Evolutionary conservation across 495 filamentous ascomycete species (phyloP).

Genomic region (Penicillium subrubescens): DNA sequence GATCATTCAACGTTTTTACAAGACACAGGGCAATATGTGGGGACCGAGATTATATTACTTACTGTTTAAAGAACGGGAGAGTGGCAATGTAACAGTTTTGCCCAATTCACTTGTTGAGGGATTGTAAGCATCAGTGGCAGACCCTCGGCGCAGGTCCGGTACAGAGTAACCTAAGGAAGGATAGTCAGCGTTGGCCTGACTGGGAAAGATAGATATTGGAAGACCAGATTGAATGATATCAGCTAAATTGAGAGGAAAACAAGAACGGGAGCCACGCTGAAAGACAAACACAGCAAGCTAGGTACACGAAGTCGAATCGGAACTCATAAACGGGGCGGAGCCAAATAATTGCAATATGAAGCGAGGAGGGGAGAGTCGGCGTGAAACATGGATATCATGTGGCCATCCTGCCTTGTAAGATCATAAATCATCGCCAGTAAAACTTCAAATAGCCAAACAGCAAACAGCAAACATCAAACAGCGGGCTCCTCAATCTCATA

Average conservation of each 20-base stretch:
- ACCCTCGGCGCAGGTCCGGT: slow-evolving; percentile 12
- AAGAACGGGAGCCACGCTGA: slow-evolving; percentile 27
- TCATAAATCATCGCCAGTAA: slow-evolving; percentile 11
- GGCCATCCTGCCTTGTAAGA: neutral
- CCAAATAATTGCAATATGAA: neutral
- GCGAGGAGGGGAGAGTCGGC: neutral
- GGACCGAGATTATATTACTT: neutral
- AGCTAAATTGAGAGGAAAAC: slow-evolving; percentile 20
- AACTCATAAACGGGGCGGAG: neutral
- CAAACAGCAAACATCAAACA: slow-evolving; percentile 12
- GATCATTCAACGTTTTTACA: neutral
- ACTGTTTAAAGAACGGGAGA: slow-evolving; percentile 20
- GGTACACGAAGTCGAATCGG: slow-evolving; percentile 17
- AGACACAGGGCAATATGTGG: neutral
- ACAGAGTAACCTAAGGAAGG: slow-evolving; percentile 28
- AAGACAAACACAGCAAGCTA: slow-evolving; percentile 15
- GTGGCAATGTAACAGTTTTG: slow-evolving; percentile 23
- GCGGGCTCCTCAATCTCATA: slow-evolving; percentile 47
- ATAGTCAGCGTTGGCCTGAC: slow-evolving; percentile 39
- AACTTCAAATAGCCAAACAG: slow-evolving; percentile 4
- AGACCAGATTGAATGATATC: slow-evolving; percentile 18
- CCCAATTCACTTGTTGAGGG: slow-evolving; percentile 31
- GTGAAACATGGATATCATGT: neutral
- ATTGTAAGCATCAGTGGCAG: slow-evolving; percentile 28
- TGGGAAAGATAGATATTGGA: slow-evolving; percentile 17